A percentile compares a stretch with the other conserved stretches of the same genome.
These are phyloP conservation scores for Fusarium verticillioides DNA, from an alignment of 2,329 filamentous ascomycete species.

Conservation along the genomic window DNA sequence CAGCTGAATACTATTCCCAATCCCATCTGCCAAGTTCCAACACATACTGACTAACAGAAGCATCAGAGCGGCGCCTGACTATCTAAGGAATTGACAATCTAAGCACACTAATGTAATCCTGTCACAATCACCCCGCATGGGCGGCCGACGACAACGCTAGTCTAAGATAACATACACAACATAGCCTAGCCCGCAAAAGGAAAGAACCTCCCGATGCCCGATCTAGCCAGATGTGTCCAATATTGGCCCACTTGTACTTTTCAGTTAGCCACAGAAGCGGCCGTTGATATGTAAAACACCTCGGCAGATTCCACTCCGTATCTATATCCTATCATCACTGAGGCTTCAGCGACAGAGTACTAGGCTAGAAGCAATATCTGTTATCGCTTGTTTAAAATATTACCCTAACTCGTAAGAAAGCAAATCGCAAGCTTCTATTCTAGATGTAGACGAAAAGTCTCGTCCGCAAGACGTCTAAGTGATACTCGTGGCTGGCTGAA, in stretches of 20 bases:
- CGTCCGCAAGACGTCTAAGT: neutral
- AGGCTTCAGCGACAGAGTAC: neutral
- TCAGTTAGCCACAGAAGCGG: neutral
- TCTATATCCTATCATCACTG: neutral
- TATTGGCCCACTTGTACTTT: neutral
- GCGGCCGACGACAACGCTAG: neutral
- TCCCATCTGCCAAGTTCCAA: too few relatives aligned
- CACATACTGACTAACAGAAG: too few relatives aligned
- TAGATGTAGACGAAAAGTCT: accelerated
- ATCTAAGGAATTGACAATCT: too few relatives aligned
- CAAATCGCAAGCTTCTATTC: neutral
- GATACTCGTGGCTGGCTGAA: too few relatives aligned
- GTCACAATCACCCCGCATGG: too few relatives aligned
- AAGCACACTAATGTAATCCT: too few relatives aligned
- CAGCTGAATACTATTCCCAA: too few relatives aligned
- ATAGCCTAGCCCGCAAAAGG: neutral
- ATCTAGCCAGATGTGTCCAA: neutral
- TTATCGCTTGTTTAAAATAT: neutral
- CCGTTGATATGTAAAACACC: neutral
- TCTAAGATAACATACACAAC: neutral
- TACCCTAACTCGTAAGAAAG: neutral
- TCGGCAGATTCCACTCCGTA: neutral
- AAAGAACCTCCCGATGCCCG: neutral
- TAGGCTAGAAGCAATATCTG: neutral
- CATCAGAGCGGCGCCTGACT: too few relatives aligned